phyloP scores from a whole-genome alignment of 441 rosid species.

The Theobroma grandiflorum region DNA sequence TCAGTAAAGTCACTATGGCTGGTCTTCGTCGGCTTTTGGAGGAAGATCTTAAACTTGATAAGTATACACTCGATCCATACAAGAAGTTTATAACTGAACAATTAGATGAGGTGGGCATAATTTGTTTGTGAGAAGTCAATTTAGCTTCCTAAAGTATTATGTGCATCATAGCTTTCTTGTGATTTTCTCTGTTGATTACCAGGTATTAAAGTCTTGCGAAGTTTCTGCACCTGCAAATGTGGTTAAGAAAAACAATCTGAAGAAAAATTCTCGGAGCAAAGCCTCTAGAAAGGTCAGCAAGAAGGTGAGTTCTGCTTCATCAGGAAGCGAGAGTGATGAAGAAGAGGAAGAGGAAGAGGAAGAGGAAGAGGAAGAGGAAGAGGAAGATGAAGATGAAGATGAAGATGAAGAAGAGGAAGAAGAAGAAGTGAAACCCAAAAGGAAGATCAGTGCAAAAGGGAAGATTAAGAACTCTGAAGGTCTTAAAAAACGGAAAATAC shows the following conservation, averaged over 20 bases:
- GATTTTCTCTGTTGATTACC: slow-evolving; percentile 33
- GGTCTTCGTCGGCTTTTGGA: slow-evolving; percentile 85
- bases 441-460: slow-evolving; percentile 51
- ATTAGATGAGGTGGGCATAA: slow-evolving; percentile 66
- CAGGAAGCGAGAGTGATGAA: slow-evolving; percentile 49
- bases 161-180: slow-evolving; percentile 27
- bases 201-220: slow-evolving; percentile 63
- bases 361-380: slow-evolving; percentile 57
- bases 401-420: slow-evolving; percentile 36
- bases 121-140: slow-evolving; percentile 29
- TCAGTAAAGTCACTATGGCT: slow-evolving; percentile 77
- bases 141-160: slow-evolving; percentile 16
- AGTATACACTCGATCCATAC: slow-evolving; percentile 66
- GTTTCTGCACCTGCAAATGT: slow-evolving; percentile 47
- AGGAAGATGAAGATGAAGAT: slow-evolving; percentile 53
- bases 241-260: slow-evolving; percentile 48
- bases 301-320: slow-evolving; percentile 50
- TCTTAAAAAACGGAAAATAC: slow-evolving; percentile 65
- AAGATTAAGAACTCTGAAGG: slow-evolving; percentile 55
- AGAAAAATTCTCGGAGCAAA: slow-evolving; percentile 48
- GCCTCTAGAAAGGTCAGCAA: slow-evolving; percentile 43
- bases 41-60: slow-evolving; percentile 77
- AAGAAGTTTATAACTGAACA: slow-evolving; percentile 70
- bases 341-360: slow-evolving; percentile 50
- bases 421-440: slow-evolving; percentile 57